A percentile compares a stretch with the other conserved stretches of the same genome.
phyloP scores from a whole-genome alignment of 2,329 filamentous ascomycete genomes.

The Daldinia eschscholtzii region DNA sequence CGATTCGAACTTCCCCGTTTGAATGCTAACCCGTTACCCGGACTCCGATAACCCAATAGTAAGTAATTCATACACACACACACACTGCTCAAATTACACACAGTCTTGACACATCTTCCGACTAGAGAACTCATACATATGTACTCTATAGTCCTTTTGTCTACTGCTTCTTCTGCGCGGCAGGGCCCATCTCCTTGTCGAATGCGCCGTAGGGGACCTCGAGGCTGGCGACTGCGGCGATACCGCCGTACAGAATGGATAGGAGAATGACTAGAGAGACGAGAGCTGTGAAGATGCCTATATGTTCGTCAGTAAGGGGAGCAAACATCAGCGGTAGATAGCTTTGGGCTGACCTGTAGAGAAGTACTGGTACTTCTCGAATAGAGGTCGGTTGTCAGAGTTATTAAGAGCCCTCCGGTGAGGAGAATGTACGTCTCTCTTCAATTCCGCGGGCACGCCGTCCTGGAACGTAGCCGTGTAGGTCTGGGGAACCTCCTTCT shows the following conservation, averaged over 20 bases:
- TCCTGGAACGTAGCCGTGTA: constrained; percentile 77
- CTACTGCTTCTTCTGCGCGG: constrained; percentile 85
- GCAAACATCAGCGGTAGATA: background rate
- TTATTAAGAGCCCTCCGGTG: constrained; percentile 57
- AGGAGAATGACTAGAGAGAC: constrained; percentile 78
- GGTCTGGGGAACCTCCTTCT: constrained; percentile 57
- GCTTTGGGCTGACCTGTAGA: constrained; percentile 75
- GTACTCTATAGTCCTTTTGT: constrained; percentile 42
- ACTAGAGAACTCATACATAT: background rate
- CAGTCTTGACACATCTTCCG: constrained; percentile 27
- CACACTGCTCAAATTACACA: constrained; percentile 31
- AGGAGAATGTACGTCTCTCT: constrained; percentile 64
- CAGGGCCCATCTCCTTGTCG: constrained; percentile 94
- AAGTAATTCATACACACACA: constrained; percentile 22
- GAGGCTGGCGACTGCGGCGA: constrained; percentile 81
- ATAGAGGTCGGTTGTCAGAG: constrained; percentile 69
- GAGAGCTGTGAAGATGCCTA: constrained; percentile 91
- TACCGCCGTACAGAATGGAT: constrained; percentile 81
- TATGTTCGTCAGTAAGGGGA: constrained; percentile 23
- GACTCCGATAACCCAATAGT: constrained; percentile 43
- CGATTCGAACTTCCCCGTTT: constrained; percentile 15
- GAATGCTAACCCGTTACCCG: constrained; percentile 37
- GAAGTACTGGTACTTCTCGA: constrained; percentile 95
- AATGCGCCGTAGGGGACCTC: constrained; percentile 95
- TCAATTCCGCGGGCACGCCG: constrained; percentile 77